Base-by-base conservation (phyloP, 208 protist genomes). In the Leishmania turanica region DNA sequence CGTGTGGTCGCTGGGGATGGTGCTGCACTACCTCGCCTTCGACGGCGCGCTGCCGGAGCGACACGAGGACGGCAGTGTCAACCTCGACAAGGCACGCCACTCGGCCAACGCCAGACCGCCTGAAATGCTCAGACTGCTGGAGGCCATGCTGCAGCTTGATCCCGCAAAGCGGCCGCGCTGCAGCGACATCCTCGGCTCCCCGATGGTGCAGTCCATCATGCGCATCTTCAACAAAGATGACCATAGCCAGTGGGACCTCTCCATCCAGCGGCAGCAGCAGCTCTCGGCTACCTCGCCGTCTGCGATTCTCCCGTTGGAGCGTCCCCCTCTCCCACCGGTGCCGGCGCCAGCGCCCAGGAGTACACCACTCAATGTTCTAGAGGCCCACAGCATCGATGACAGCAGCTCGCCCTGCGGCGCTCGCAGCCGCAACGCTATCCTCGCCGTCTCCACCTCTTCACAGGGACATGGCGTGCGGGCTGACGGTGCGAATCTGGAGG, bases 1-100 rank as follows among this genome's bases (percentile, higher is more conserved):
- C 78, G 87, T 96, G 64, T 98, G 92, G 92, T 96, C 93, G n/a
- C 88, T 98, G 27, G 95, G 95, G 45, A 95, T 98, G 90, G 93
- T 96, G 62, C 78, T 98, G 51, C 87, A 98, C 83, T 98, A 93
- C 86, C 90, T 98, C 45, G 87, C 90, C 78, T 96, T 87, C 76
- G 87, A 89, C 64, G 88, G 87, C 47, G 87, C 87, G 9, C 82
- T 97, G 62, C 92, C 93, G 51, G 79, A 71, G 11, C 83, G 79
- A 45, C 84, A 83, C 42, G 75, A 81, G 47, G 89, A 91, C 79
- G 92, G 91, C 60, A 82, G 79, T 34, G 86, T 93, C 40, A 34
- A 90, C 15, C 82, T 94, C 42, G 71, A 88, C 68, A 72, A 90
- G n/a, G 78, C 87, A 19, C 86, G 77, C n/a, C 74, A 49, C 64